Evolutionary conservation across 2,329 filamentous ascomycete species (phyloP).

Genomic region (Huntiella abstrusa): DNA sequence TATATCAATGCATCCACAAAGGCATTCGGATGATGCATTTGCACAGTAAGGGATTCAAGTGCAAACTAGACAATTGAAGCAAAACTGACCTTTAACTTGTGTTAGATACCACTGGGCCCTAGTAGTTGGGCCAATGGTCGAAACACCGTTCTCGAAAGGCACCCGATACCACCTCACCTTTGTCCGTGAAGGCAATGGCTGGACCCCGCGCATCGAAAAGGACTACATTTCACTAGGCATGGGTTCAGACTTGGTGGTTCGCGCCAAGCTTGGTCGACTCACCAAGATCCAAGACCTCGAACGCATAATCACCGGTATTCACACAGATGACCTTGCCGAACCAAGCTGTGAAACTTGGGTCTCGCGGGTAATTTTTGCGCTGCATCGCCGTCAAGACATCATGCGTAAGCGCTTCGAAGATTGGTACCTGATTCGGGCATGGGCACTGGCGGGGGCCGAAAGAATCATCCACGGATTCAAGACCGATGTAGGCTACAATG

Average conservation of each 20-base stretch:
- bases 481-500: constrained; percentile 10
- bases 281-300: constrained; percentile 8
- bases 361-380: constrained; percentile 6
- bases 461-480: constrained; percentile 3
- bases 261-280: constrained; percentile 8
- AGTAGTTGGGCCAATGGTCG: constrained; percentile 6
- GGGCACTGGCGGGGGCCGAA: constrained; percentile 6
- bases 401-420: constrained; percentile 2
- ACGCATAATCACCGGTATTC: constrained; percentile 6
- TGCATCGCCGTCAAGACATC: constrained; percentile 2
- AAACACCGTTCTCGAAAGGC: constrained; percentile 10
- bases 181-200: constrained; percentile 1
- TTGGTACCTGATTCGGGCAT: constrained; percentile 9
- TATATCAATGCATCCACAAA: constrained; percentile 9
- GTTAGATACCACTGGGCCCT: constrained; percentile 10
- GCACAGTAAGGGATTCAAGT: constrained; percentile 3
- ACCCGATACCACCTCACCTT: constrained; percentile 9
- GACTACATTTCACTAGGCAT: constrained; percentile 9
- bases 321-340: constrained; percentile 4
- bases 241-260: constrained; percentile 6
- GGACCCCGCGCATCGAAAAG: constrained; percentile 8
- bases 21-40: constrained; percentile 7
- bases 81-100: not conserved
- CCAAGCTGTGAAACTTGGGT: constrained; percentile 10
- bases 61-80: not conserved